Conservation (phyloP, 176 grass and related monocot genomes). For the Musa schizocarpa region DNA sequence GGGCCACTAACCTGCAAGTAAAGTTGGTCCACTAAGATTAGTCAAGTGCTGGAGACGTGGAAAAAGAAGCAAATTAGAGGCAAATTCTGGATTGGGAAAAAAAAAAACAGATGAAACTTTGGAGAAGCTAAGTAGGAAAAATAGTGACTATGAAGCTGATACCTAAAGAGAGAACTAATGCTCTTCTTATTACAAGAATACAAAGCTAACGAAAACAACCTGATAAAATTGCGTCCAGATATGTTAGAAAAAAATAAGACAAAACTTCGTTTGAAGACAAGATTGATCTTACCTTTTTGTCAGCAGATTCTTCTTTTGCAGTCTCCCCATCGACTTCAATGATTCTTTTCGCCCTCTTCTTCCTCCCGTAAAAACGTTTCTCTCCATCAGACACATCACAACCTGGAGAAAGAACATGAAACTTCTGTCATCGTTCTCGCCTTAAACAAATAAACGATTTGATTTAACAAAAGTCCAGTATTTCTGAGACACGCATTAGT, state of each 20-base stretch:
- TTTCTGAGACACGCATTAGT: neutral
- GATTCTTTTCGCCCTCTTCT: slow-evolving; percentile 33
- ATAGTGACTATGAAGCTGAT: neutral
- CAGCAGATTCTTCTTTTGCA: slow-evolving; percentile 23
- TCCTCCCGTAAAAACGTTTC: slow-evolving; percentile 18
- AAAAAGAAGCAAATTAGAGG: neutral
- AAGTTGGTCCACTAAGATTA: neutral
- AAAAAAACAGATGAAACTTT: neutral
- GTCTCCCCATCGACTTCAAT: slow-evolving; percentile 23
- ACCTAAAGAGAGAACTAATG: neutral
- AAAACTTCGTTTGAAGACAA: neutral
- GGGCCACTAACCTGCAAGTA: slow-evolving; percentile 39
- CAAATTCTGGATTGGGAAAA: no score
- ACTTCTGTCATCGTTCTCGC: neutral
- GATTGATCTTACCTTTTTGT: slow-evolving; percentile 22
- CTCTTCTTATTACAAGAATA: neutral
- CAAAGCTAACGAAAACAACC: neutral
- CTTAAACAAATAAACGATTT: neutral
- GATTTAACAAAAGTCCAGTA: neutral
- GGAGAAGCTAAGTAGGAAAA: neutral
- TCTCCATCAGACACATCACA: slow-evolving; percentile 12
- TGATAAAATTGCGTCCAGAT: no score
- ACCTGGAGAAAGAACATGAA: slow-evolving; percentile 4
- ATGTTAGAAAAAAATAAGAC: no score
- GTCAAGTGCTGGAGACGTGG: neutral